Evolutionary conservation across 1,284 basidiomycete species (phyloP), one percentile per base, ranked within the genome.

Genomic region (Phylloporus sp.): DNA sequence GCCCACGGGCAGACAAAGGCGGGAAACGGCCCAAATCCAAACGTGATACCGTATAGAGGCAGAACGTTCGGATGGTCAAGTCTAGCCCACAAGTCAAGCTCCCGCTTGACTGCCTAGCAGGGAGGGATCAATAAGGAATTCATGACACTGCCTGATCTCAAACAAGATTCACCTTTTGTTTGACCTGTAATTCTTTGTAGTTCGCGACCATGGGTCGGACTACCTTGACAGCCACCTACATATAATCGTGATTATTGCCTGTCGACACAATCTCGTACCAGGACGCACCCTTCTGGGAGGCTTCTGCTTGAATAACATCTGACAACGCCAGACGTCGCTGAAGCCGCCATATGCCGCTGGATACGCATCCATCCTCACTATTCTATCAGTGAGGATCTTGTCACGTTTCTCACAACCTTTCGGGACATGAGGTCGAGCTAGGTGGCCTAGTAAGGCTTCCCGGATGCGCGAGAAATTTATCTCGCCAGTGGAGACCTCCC

Each of bases 1-100:
- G 79, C 72, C 82, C 82, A 84, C 0, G 82, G 83, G 52, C 79
- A 84, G 11, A 84, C 81, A 73, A 84, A 80, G 1, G 81, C 78
- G 13, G 68, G 68, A 46, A 79, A 78, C 31, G 70, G 77, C 18
- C 82, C 82, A 62, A 82, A 82, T 58, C 76, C 79, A 10, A 68
- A 66, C 4, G 75, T 72, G 7, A 73, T 74, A 5, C 82, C 82
- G 58, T 76, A 76, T 0, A 84, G 68, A 51, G 77, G 73, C 32
- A 84, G 62, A 44, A 84, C 66, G 44, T 84, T 77, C 28, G 65
- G 76, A 67, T 84, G 83, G 0, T 70, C 56, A 10, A 84, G 74
- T 32, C 69, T 66, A 53, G 70, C 75, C 82, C 82, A 84, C 17
- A 83, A 74, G 6, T 64, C 58, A 56, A 83, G 68, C 58, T 84